phyloP scores from a whole-genome alignment of 768 basidiomycete species.

The Leccinum imitatum region DNA sequence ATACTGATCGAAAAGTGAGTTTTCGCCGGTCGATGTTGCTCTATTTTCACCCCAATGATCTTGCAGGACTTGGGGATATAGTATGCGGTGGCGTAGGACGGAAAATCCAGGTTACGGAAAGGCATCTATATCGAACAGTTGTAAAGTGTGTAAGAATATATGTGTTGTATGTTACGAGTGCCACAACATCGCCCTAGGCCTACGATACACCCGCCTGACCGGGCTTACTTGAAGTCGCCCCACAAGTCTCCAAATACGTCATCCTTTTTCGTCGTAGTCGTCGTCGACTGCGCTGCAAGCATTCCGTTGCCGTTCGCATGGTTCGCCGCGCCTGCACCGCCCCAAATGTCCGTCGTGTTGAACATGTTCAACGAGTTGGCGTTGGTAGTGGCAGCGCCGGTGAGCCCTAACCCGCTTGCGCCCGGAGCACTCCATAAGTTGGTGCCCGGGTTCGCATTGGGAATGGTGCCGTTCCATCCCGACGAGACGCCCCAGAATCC shows the following conservation, averaged over 20 bases:
- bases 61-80: constrained; percentile 15
- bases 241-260: constrained; percentile 83
- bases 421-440: constrained; percentile 37
- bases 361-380: constrained; percentile 10
- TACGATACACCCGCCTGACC: background rate
- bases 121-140: background rate
- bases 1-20: constrained; percentile 66
- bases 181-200: background rate
- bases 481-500: constrained; percentile 69
- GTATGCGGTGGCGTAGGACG: background rate
- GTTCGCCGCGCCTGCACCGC: constrained; percentile 29
- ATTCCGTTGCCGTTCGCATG: constrained; percentile 36
- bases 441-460: constrained; percentile 25
- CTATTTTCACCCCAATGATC: background rate
- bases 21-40: background rate
- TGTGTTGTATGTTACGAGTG: background rate
- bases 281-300: constrained; percentile 26
- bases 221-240: constrained; percentile 70
- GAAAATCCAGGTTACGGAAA: background rate
- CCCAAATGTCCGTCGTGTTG: constrained; percentile 62
- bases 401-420: background rate
- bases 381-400: too few species aligned
- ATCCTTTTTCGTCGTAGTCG: constrained; percentile 57
- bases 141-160: background rate
- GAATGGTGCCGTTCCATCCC: constrained; percentile 45